phyloP scores from a whole-genome alignment of 2,329 filamentous ascomycete species.

The Didymella arachidicola region DNA sequence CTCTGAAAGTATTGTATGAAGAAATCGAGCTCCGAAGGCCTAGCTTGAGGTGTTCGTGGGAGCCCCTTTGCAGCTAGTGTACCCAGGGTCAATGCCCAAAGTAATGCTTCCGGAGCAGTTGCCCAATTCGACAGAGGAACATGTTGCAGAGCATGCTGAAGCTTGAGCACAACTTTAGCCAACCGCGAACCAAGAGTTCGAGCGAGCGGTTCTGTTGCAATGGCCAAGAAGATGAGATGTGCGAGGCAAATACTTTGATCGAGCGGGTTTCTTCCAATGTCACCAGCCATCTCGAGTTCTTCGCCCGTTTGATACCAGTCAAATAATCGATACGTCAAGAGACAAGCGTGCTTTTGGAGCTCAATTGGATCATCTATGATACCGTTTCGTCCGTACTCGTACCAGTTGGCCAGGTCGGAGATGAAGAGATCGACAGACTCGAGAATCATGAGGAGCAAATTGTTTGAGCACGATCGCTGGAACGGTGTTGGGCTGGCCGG shows the following conservation, averaged over 20 bases:
- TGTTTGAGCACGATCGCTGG: not conserved
- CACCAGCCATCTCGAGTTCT: constrained; percentile 6
- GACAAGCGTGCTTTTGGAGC: constrained; percentile 41
- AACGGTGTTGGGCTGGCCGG: not conserved
- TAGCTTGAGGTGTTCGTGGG: constrained; percentile 9
- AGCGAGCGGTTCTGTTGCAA: constrained; percentile 31
- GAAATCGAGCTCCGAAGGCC: constrained; percentile 20
- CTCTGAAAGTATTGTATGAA: constrained; percentile 30
- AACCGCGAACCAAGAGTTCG: constrained; percentile 27
- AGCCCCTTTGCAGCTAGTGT: constrained; percentile 32
- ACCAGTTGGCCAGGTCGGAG: constrained; percentile 35
- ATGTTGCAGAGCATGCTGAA: constrained; percentile 28
- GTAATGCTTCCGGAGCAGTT: constrained; percentile 31
- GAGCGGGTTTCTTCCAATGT: constrained; percentile 16
- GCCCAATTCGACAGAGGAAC: constrained; percentile 30
- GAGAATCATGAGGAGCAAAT: not conserved
- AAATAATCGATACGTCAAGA: constrained; percentile 39
- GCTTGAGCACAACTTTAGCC: constrained; percentile 32
- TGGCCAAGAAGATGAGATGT: constrained; percentile 37
- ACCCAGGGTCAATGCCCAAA: constrained; percentile 45
- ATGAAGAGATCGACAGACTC: constrained; percentile 6
- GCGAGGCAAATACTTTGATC: constrained; percentile 41
- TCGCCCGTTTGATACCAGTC: constrained; percentile 38
- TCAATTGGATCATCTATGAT: constrained; percentile 36
- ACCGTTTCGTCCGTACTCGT: constrained; percentile 21